Base-by-base conservation (phyloP, 2,329 filamentous ascomycete genomes). In the Aspergillus niger region DNA sequence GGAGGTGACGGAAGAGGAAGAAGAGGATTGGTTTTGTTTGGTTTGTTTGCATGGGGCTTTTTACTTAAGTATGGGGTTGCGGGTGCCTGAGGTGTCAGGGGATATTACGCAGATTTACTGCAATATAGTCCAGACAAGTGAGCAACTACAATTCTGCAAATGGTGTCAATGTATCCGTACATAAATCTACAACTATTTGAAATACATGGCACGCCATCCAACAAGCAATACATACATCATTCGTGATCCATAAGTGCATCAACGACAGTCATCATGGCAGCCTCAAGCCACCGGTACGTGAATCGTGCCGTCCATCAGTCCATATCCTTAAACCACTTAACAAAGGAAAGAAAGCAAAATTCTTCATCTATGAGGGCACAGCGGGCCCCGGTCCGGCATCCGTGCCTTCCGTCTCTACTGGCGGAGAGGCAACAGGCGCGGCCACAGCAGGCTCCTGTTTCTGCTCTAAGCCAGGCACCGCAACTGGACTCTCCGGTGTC, bases 401-500 rank as follows among this genome's bases (percentile, higher is more conserved):
- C 13, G n/a, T 26, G n/a, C 53, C 32, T 15, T 55, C 51, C 28
- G n/a, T 39, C 39, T 49, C 30, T 17, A 51, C 30, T 15, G 55
- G 54, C 49, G 44, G 20, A 28, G 30, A 28, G 8, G 20, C 30
- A 1, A 17, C 43, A n/a, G 50, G 17, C 22, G 28, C 58, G 5
- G 15, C 30, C 8, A 44, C 55, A 2, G 51, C 55, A 2, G 51
- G 22, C 3, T 65, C 60, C 6, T 59, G 64, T 10, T 55, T 44
- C n/a, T 15, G 43, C 8, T 65, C 63, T 11, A 50, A 30, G 17
- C 41, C 5, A 8, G 52, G 43, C 1, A 51, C 56, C 13, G 65
- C 50, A 8, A 63, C 58, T 10, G 68, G 61, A 15, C 59, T 60
- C 43, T 73, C 70, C 1, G 71, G 73, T 8, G 69, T 74, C 30